Evolutionary conservation across 495 filamentous ascomycete genomes (phyloP).

Genomic region (Amorphotheca resinae): DNA sequence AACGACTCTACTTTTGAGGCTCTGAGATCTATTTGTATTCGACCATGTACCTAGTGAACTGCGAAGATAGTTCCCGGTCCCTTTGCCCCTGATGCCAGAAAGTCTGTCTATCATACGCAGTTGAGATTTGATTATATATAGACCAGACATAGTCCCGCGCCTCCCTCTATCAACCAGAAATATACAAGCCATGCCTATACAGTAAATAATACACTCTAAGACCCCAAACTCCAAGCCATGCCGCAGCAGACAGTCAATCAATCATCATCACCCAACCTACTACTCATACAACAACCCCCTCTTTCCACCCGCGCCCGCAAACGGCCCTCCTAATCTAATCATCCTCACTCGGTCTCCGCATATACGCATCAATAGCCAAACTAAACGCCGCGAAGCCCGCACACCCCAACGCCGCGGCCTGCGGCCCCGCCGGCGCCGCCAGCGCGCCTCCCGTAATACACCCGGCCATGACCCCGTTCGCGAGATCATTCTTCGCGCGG

Average conservation of each 20-base stretch:
- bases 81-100: not conserved
- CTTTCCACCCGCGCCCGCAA: too few species aligned
- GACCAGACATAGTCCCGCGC: not conserved
- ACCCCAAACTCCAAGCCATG: not conserved
- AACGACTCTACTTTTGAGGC: too few species aligned
- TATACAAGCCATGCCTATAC: too few species aligned
- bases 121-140: constrained; percentile 1
- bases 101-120: not conserved
- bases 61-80: too few species aligned
- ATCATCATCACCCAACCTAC: too few species aligned
- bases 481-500: constrained; percentile 85
- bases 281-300: too few species aligned
- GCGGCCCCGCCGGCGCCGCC: constrained; percentile 74
- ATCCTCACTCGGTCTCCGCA: constrained; percentile 50
- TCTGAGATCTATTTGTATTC: too few species aligned
- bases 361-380: constrained; percentile 85
- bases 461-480: constrained; percentile 76
- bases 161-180: not conserved
- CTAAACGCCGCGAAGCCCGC: constrained; percentile 93
- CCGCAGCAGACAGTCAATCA: too few species aligned
- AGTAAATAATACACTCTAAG: too few species aligned
- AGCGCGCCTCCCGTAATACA: constrained; percentile 86
- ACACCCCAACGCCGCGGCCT: constrained; percentile 81
- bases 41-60: too few species aligned
- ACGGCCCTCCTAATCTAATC: too few species aligned